Base-by-base conservation (phyloP, 164 flowering plant species). In the Brasenia schreberi region DNA sequence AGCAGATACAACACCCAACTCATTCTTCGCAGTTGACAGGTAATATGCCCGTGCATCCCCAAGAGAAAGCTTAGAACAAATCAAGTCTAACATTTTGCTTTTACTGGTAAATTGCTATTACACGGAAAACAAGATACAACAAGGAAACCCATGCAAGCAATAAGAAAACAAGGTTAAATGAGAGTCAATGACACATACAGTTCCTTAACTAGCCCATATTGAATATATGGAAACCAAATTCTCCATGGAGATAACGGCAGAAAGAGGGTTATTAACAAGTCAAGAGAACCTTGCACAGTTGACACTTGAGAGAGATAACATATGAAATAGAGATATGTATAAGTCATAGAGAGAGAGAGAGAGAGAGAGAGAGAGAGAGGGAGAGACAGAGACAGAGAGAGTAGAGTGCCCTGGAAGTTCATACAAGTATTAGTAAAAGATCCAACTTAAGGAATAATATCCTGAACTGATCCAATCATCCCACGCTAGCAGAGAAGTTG, bases 31-130 rank as follows among this genome's bases (percentile, higher is more conserved):
- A 70, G 97, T 94, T 59, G 97, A 91, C 61, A 94, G 82, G 76
- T 84, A 80, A 76, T 94, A 91, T 19, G 99, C 96, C 45, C 97
- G 84, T 44, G 99, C 96, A 87, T 94, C 99, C 61, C 99, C 99
- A 75, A 94, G 96, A 16, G 99, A 94, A 19, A 94, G 87, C 99
- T 94, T 68, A 61, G 19, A n/a, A 58, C 68, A 61, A 19, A 77
- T 78, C 58, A 78, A 85, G 76, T 80, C 17, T 42, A 27, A 68
- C 59, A 68, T 45, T 23, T 4, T 43, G 19, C 18, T 17, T 45
- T 19, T 18, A 66, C 53, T 45, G 7, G 5, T 45, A 45, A 45
- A 45, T 45, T 7, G 12, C 53, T 12, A 45, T 7, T 6, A 12
- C 53, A 45, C 7, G 12, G 12, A 45, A 1, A 45, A 45, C 7